phyloP scores from a whole-genome alignment of 805 yeast species.

The Clavispora santaluciae region DNA sequence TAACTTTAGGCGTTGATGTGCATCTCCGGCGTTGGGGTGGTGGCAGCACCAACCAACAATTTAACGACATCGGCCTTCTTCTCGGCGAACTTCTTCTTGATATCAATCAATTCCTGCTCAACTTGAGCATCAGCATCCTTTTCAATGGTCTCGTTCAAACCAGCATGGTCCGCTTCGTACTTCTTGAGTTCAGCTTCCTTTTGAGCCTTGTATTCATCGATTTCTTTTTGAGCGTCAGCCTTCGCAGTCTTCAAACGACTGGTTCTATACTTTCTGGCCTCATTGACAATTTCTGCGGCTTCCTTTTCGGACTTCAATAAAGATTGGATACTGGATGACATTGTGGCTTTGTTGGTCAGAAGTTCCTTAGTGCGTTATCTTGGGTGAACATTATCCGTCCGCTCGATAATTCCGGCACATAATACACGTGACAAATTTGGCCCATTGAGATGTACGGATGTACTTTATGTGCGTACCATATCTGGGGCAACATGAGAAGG shows the following conservation, averaged over 20 bases:
- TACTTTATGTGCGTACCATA: neutral
- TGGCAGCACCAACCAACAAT: slow-evolving; percentile 73
- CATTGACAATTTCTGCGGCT: slow-evolving; percentile 93
- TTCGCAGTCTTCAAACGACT: slow-evolving; percentile 90
- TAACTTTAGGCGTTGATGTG: slow-evolving; percentile 62
- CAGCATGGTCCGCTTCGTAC: slow-evolving; percentile 68
- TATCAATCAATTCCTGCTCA: slow-evolving; percentile 62
- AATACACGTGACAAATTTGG: neutral
- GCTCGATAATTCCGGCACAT: neutral
- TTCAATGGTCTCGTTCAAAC: slow-evolving; percentile 71
- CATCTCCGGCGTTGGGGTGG: slow-evolving; percentile 73
- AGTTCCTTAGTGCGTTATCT: neutral
- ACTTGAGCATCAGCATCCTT: slow-evolving; percentile 74
- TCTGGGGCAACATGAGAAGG: no score
- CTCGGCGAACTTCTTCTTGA: slow-evolving; percentile 56
- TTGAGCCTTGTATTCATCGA: slow-evolving; percentile 75
- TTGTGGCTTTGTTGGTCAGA: slow-evolving; percentile 4
- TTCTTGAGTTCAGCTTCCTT: slow-evolving; percentile 79
- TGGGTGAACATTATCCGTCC: neutral
- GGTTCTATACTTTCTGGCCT: slow-evolving; percentile 84
- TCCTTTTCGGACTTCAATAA: slow-evolving; percentile 78
- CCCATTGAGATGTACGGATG: neutral
- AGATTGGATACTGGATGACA: slow-evolving; percentile 28
- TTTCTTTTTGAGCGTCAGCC: slow-evolving; percentile 86
- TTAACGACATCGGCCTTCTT: slow-evolving; percentile 68